Conservation (phyloP, 192 early-diverging fungal species). For the Backusella circina region DNA sequence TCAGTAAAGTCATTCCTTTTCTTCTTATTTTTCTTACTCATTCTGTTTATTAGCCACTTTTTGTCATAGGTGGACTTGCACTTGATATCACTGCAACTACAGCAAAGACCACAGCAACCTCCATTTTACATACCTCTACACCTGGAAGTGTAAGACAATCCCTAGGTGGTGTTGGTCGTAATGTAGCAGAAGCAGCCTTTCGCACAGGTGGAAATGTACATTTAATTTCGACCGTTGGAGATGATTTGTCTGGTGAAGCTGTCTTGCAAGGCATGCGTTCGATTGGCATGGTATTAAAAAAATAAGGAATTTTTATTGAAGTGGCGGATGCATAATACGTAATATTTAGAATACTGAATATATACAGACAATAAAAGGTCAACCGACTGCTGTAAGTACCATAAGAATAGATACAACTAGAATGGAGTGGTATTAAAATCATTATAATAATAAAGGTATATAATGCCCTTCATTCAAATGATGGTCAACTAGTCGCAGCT, state of each 20-base stretch:
- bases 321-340: not conserved
- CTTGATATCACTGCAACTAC: slow-evolving; percentile 75
- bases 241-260: slow-evolving; percentile 61
- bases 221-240: slow-evolving; percentile 69
- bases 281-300: slow-evolving; percentile 66
- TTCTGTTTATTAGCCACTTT: not conserved
- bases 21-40: not conserved
- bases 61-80: slow-evolving; percentile 86
- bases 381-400: slow-evolving; percentile 52
- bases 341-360: slow-evolving; percentile 25
- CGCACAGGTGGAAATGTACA: slow-evolving; percentile 52
- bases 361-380: slow-evolving; percentile 26
- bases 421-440: not conserved
- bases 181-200: slow-evolving; percentile 80
- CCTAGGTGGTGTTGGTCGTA: slow-evolving; percentile 90
- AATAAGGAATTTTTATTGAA: not conserved
- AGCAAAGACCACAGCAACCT: not conserved
- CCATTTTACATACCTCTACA: slow-evolving; percentile 59
- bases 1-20: not conserved
- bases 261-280: slow-evolving; percentile 49
- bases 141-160: slow-evolving; percentile 64
- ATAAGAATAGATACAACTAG: no score
- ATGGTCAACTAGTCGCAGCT: slow-evolving; percentile 74
- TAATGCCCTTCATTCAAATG: slow-evolving; percentile 67
- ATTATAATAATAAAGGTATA: slow-evolving; percentile 46